Base-by-base conservation (phyloP, 768 basidiomycete genomes). In the Naganishia antarctica region DNA sequence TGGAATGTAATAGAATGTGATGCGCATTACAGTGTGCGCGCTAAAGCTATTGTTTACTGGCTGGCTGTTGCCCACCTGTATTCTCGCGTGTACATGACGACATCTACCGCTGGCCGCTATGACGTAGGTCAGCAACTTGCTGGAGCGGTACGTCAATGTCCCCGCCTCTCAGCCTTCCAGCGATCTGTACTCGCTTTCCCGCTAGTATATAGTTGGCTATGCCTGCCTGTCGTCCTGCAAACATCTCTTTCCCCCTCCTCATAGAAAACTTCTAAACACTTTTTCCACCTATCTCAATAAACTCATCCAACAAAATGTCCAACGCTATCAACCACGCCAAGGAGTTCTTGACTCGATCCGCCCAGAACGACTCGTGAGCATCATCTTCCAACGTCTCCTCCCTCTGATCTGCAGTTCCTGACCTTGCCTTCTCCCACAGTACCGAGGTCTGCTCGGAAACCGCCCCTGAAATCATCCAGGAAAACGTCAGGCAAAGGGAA, bases 371-470 rank as follows among this genome's bases (percentile, higher is more conserved):
- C 53, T 57, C 53, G 53, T 57, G 26, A 57, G 53, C 34, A 18
- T 37, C 12, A n/a, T n/a, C n/a, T n/a, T n/a, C 11, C 21, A 26
- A 26, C 37, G 21, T 8, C 18, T 23, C 26, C 4, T 21, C 53
- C 4, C 11, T 7, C 21, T 4, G 18, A 9, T 3, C n/a, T 23
- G 2, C 12, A 11, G 37, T 34, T 57, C 4, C n/a, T n/a, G n/a
- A 57, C 32, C 23, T 23, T 7, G 8, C 32, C 23, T 26, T 12
- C 26, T 18, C 43, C 67, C 44, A 73, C 70, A 73, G 75, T 25
- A 78, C 77, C 47, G 77, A 75, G 70, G 77, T 78, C 67, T 77
- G 76, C 71, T 69, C 73, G 23, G 78, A 77, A 67, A 69, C 69
- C 61, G 75, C 73, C 60, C 74, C 78, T 31, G 72, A 74, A 63